These are phyloP conservation scores for Didymellaceae sp. DNA, from an alignment of 2,329 filamentous ascomycete genomes.

Conservation along the genomic window DNA sequence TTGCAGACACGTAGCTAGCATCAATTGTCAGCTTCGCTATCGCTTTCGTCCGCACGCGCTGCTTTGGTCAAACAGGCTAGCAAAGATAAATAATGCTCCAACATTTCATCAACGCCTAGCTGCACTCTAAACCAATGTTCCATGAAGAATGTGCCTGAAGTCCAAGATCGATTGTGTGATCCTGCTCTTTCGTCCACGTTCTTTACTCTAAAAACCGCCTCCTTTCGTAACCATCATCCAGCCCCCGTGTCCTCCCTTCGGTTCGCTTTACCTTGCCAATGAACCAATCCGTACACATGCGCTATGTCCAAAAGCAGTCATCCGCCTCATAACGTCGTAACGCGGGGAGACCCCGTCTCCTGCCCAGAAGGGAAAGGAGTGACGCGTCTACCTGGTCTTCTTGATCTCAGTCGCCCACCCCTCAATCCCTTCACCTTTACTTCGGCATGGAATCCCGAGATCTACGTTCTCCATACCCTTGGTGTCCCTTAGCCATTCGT, in stretches of 20 bases:
- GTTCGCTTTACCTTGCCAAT: too few species aligned
- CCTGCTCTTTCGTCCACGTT: too few species aligned
- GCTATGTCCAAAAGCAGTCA: neutral
- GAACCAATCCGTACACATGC: too few species aligned
- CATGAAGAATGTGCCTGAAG: neutral
- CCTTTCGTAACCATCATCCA: too few species aligned
- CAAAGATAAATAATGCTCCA: neutral
- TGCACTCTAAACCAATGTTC: neutral
- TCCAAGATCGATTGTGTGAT: too few species aligned
- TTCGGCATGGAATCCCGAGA: constrained; percentile 78
- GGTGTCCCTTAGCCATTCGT: constrained; percentile 82
- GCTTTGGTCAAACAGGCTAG: neutral
- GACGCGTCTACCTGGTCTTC: constrained; percentile 57
- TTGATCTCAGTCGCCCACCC: constrained; percentile 87
- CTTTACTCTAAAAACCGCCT: too few species aligned
- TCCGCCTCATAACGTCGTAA: neutral
- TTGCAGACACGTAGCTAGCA: too few species aligned
- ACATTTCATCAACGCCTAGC: constrained; percentile 1
- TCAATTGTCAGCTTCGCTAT: too few species aligned
- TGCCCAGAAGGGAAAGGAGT: neutral
- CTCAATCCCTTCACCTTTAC: constrained; percentile 88
- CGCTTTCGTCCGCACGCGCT: too few species aligned
- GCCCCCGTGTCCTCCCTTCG: too few species aligned
- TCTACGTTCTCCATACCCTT: constrained; percentile 84
- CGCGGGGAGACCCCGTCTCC: neutral